Evolutionary conservation across 768 basidiomycete genomes (phyloP).

Genomic region (Lactarius indigo): DNA sequence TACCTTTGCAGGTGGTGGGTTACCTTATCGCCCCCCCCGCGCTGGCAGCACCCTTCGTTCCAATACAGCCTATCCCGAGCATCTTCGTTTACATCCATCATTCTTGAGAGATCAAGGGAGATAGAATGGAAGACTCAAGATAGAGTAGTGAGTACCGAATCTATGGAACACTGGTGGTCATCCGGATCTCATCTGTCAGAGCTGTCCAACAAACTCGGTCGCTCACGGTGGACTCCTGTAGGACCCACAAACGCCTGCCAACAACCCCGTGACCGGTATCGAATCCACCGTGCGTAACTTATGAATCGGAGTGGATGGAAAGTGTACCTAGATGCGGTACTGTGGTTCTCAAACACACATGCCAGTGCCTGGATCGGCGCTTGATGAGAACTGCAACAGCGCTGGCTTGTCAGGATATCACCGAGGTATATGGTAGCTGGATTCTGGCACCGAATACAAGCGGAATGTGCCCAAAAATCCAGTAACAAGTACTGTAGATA

Average conservation of each 20-base stretch:
- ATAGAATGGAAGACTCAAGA: not conserved
- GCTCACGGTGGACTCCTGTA: conserved; percentile 8
- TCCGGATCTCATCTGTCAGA: not conserved
- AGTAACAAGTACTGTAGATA: no score
- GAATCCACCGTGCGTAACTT: conserved; percentile 9
- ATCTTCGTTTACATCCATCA: conserved; percentile 7
- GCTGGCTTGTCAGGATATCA: not conserved
- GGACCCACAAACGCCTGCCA: conserved; percentile 1
- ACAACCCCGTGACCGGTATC: conserved; percentile 13
- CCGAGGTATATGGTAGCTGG: not conserved
- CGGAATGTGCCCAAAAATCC: conserved; percentile 14
- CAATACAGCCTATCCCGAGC: conserved; percentile 12
- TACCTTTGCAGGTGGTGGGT: not conserved
- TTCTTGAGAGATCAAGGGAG: conserved; percentile 1
- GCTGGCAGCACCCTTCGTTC: conserved; percentile 11
- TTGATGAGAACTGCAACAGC: conserved; percentile 6
- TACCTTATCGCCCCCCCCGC: not conserved
- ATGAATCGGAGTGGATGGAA: not conserved
- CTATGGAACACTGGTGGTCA: not conserved
- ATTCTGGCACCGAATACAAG: conserved; percentile 10
- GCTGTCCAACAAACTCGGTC: conserved; percentile 8
- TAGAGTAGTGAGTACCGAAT: not conserved
- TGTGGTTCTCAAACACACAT: not conserved
- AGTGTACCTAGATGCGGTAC: not conserved
- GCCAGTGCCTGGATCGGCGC: not conserved